These are phyloP conservation scores for Microbotryum violaceum DNA, from an alignment of 1,284 basidiomycete genomes.

Conservation along the genomic window DNA sequence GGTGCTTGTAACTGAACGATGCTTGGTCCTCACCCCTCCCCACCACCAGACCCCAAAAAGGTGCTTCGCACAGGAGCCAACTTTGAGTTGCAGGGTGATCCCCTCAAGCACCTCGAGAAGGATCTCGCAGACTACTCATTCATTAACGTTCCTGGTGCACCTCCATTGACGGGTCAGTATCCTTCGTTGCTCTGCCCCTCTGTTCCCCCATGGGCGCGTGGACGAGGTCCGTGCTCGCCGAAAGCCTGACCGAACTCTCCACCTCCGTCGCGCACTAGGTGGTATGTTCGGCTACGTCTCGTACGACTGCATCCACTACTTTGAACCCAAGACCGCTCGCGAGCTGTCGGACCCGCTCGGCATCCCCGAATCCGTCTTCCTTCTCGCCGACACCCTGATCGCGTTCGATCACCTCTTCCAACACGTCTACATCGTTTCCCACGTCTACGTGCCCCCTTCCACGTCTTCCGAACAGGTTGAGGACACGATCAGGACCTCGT, in stretches of 20 bases:
- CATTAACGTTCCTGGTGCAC: slow-evolving; percentile 79
- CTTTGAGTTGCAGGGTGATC: slow-evolving; percentile 78
- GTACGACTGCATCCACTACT: slow-evolving; percentile 93
- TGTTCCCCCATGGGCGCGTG: background rate
- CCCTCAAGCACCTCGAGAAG: slow-evolving; percentile 71
- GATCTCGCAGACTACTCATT: slow-evolving; percentile 83
- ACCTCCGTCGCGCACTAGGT: slow-evolving; percentile 46
- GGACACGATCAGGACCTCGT: slow-evolving; percentile 63
- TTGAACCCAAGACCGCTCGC: slow-evolving; percentile 80
- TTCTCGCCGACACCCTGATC: slow-evolving; percentile 89
- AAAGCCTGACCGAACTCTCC: too few species aligned
- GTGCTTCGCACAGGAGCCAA: slow-evolving; percentile 80
- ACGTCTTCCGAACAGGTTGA: slow-evolving; percentile 22
- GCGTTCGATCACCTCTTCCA: slow-evolving; percentile 97
- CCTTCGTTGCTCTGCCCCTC: background rate
- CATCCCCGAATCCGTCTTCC: slow-evolving; percentile 92
- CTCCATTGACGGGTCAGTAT: slow-evolving; percentile 69
- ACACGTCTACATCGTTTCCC: slow-evolving; percentile 87
- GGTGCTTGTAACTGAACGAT: background rate
- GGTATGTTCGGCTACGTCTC: slow-evolving; percentile 96
- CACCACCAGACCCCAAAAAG: slow-evolving; percentile 72
- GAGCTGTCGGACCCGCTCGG: slow-evolving; percentile 62
- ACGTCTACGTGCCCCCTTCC: slow-evolving; percentile 73
- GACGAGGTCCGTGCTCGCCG: too few species aligned
- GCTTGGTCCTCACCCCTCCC: slow-evolving; percentile 2